These are phyloP conservation scores for Protostelium mycophagum DNA, from an alignment of 78 protist genomes.

Conservation along the genomic window DNA sequence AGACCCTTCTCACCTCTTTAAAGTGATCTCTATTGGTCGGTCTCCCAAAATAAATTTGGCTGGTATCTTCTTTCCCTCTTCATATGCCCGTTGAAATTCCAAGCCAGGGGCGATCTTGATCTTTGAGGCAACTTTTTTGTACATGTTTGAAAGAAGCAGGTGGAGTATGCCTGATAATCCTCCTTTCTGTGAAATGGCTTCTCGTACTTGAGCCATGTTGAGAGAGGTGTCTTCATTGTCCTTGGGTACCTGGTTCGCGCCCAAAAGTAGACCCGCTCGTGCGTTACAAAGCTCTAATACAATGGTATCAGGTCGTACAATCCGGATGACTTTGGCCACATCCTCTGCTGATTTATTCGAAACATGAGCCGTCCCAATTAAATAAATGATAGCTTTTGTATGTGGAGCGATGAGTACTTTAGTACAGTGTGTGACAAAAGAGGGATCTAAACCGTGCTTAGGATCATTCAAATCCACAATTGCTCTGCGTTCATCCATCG, in stretches of 20 bases:
- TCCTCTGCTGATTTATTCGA: not conserved
- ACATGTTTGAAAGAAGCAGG: not conserved
- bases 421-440: not conserved
- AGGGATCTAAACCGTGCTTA: not conserved
- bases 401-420: not conserved
- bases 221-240: not conserved
- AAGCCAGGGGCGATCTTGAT: not conserved
- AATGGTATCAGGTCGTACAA: not conserved
- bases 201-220: not conserved
- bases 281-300: not conserved
- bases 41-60: not conserved
- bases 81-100: not conserved
- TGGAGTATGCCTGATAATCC: not conserved
- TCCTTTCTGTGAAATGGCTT: not conserved
- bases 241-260: not conserved
- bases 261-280: not conserved
- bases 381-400: not conserved
- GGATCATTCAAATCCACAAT: not conserved
- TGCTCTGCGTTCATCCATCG: not conserved
- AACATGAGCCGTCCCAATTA: not conserved
- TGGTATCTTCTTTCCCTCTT: not conserved
- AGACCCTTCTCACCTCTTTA: not conserved
- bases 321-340: not conserved
- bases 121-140: not conserved
- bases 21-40: not conserved